Evolutionary conservation across 2,329 filamentous ascomycete species (phyloP).

Genomic region (Fusarium begoniae): DNA sequence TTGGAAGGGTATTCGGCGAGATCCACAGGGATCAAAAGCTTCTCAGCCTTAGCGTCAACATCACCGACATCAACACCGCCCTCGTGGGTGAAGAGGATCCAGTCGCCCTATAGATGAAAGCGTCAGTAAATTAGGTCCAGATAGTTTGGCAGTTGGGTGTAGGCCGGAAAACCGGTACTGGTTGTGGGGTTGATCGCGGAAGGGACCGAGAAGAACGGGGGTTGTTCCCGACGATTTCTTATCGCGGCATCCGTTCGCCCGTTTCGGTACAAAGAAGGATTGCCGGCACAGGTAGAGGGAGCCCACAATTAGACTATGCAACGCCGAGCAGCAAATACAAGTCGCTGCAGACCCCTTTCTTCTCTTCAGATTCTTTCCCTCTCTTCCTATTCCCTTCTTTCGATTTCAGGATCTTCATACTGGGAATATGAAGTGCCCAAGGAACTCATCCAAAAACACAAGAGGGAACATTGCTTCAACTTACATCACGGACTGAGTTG

Average conservation of each 20-base stretch:
- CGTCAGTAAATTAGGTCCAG: slow-evolving; percentile 34
- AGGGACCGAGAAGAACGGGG: slow-evolving; percentile 29
- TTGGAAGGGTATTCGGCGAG: slow-evolving; percentile 95
- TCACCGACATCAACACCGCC: slow-evolving; percentile 99
- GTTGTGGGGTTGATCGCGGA: slow-evolving; percentile 19
- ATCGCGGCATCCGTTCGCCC: slow-evolving; percentile 53
- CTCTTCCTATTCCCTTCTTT: not conserved
- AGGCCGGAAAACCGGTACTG: slow-evolving; percentile 3
- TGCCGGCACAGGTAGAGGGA: slow-evolving; percentile 38
- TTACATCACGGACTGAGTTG: slow-evolving; percentile 98
- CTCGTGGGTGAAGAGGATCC: slow-evolving; percentile 99
- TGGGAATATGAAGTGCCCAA: not conserved
- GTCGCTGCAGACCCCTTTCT: slow-evolving; percentile 21
- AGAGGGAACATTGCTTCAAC: slow-evolving; percentile 53
- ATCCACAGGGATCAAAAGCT: slow-evolving; percentile 96
- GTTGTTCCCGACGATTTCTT: slow-evolving; percentile 35
- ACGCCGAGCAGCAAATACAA: slow-evolving; percentile 33
- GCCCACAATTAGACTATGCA: slow-evolving; percentile 39
- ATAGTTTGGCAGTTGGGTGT: slow-evolving; percentile 2
- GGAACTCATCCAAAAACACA: slow-evolving; percentile 14
- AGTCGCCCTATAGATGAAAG: slow-evolving; percentile 78
- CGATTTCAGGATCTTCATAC: not conserved
- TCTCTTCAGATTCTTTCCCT: slow-evolving; percentile 11
- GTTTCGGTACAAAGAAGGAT: slow-evolving; percentile 41
- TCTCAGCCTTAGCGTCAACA: slow-evolving; percentile 98